phyloP scores from a whole-genome alignment of 1,284 basidiomycete genomes.

The Apiotrichum sp. region DNA sequence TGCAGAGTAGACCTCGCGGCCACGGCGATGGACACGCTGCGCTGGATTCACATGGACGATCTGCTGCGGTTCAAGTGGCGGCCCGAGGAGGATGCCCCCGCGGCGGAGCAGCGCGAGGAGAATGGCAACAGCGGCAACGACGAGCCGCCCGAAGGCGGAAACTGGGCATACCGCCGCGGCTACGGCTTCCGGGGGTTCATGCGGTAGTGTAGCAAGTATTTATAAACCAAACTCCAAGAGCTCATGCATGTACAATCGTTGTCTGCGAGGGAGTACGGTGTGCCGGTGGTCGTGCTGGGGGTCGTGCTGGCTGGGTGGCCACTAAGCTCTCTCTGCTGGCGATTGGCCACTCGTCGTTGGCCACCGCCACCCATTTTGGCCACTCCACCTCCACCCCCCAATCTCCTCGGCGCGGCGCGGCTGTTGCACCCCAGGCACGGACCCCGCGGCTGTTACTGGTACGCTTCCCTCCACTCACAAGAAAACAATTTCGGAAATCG shows the following conservation, averaged over 20 bases:
- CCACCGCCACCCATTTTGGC: too few species aligned
- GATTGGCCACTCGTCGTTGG: too few species aligned
- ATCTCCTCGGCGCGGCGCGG: too few species aligned
- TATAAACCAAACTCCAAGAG: neutral
- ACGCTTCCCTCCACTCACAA: too few species aligned
- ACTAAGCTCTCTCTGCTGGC: too few species aligned
- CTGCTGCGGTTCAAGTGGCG: slow-evolving; percentile 30
- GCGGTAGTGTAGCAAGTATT: neutral
- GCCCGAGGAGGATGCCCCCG: neutral
- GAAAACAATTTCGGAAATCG: too few species aligned
- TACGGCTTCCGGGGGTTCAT: neutral
- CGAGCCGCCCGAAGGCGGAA: neutral
- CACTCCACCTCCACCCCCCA: too few species aligned
- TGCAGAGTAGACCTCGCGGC: slow-evolving; percentile 36
- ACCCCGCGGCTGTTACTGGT: too few species aligned
- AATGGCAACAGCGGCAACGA: slow-evolving; percentile 27
- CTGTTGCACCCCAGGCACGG: too few species aligned
- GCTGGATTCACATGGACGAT: slow-evolving; percentile 33
- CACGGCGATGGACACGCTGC: slow-evolving; percentile 36
- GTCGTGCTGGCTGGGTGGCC: too few species aligned
- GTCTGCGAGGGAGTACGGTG: too few species aligned
- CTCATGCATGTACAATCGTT: neutral
- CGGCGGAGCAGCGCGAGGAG: neutral
- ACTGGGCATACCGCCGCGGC: neutral
- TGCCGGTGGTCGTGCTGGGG: too few species aligned